Evolutionary conservation across 2,329 filamentous ascomycete genomes (phyloP).

Genomic region (Fusarium incarnatum): DNA sequence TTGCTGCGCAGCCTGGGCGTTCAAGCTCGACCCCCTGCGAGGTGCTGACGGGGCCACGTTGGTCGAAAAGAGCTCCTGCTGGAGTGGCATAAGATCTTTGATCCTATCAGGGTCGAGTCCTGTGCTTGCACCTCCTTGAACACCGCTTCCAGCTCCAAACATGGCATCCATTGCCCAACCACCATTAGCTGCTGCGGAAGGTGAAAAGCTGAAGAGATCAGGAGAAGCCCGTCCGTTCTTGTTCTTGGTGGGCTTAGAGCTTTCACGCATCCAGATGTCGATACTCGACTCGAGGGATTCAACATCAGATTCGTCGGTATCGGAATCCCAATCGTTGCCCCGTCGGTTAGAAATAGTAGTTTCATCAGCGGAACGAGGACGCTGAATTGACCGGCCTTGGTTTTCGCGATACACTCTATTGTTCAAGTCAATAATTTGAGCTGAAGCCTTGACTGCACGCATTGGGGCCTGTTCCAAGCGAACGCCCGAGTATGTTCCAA

Average conservation of each 20-base stretch:
- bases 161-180: constrained; percentile 63
- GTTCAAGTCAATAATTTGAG: constrained; percentile 40
- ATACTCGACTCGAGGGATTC: constrained; percentile 62
- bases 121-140: constrained; percentile 42
- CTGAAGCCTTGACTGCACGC: constrained; percentile 32
- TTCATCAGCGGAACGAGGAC: constrained; percentile 62
- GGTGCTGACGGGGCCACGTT: constrained; percentile 60
- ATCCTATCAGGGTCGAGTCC: constrained; percentile 55
- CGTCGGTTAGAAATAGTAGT: constrained; percentile 56
- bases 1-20: constrained; percentile 57
- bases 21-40: constrained; percentile 65
- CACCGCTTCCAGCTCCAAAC: constrained; percentile 52
- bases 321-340: constrained; percentile 59
- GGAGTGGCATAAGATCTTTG: constrained; percentile 59
- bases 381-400: constrained; percentile 46
- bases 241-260: constrained; percentile 55
- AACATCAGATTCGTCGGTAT: constrained; percentile 56
- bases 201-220: constrained; percentile 67
- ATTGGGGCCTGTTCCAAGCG: constrained; percentile 23
- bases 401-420: constrained; percentile 38
- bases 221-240: constrained; percentile 55
- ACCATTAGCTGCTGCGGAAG: constrained; percentile 48
- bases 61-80: constrained; percentile 54
- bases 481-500: constrained; percentile 36
- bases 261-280: constrained; percentile 70